Conservation (phyloP, 2,329 filamentous ascomycete species). For the Ophiostoma fasciatum region DNA sequence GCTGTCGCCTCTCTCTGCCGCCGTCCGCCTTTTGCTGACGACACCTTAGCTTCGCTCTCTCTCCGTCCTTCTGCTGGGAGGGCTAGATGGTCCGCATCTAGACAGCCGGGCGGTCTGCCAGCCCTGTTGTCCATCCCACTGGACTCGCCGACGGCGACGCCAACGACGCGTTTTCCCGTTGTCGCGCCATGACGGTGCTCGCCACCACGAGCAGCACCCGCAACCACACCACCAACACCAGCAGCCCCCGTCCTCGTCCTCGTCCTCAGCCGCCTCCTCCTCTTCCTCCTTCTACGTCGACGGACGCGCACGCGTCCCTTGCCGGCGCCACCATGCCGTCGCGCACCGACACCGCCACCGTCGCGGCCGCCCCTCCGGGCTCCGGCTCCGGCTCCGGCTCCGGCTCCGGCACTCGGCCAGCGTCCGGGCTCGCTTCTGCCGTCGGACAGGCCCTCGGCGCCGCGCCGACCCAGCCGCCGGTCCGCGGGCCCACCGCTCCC, state of each 20-base stretch:
- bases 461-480: too few species aligned
- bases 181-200: background rate
- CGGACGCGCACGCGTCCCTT: background rate
- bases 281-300: too few species aligned
- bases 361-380: too few species aligned
- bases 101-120: constrained; percentile 1
- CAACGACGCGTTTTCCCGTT: background rate
- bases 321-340: constrained; percentile 4
- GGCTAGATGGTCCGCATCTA: constrained; percentile 2
- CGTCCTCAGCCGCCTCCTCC: too few species aligned
- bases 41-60: too few species aligned
- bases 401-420: background rate
- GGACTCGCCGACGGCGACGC: background rate
- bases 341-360: constrained; percentile 2
- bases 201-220: background rate
- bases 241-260: too few species aligned
- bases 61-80: too few species aligned
- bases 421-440: constrained; percentile 1
- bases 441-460: constrained; percentile 3
- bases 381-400: constrained; percentile 1
- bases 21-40: too few species aligned
- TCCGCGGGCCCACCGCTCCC: too few species aligned
- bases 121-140: background rate
- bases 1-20: too few species aligned
- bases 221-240: background rate